Base-by-base conservation (phyloP, 139 green algal genomes). In the Coccomyxa sp. region DNA sequence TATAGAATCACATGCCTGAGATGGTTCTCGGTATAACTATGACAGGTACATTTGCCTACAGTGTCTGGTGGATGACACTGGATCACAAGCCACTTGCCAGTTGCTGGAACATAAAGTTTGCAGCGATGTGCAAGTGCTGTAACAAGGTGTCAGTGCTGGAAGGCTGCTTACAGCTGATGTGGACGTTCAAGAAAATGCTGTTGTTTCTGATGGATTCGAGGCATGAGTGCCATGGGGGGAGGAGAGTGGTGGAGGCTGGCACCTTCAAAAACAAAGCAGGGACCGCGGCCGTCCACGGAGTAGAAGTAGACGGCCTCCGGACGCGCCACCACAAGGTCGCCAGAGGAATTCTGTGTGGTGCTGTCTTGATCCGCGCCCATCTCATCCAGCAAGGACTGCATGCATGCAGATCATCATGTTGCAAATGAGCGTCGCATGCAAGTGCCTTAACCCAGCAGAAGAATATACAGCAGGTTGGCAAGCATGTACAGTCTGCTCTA, bases 221-320 rank as follows among this genome's bases (percentile, higher is more conserved):
- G 21, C 63, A 71, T 68, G 60, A 25, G 60, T n/a, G n/a, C n/a
- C 68, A 77, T 77, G 23, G 21, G 23, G 21, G 25, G 23, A 38
- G 27, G 16, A 32, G 71, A 10, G 14, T 31, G 14, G 14, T 77
- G 71, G 27, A 77, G n/a, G 27, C 63, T 11, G 51, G 13, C 13
- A 82, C 85, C 92, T 80, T 94, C 90, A 84, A 93, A 93, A 23
- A 90, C 92, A 30, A 92, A 94, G 82, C 91, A 95, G 21, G 90
- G 86, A 0, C 92, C 93, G 0, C 92, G 85, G 14, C 91, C 94
- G 79, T 96, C 93, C 10, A 82, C 71, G 0, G 89, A 92, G 88
- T 96, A 97, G 76, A 95, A 92, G 83, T 93, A 97, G 79, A 98
- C 80, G 0, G 91, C 94, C 76, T 98, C 93, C 4, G 87, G 82